Evolutionary conservation across 2,329 filamentous ascomycete species (phyloP).

Genomic region (Penicillium sp.): DNA sequence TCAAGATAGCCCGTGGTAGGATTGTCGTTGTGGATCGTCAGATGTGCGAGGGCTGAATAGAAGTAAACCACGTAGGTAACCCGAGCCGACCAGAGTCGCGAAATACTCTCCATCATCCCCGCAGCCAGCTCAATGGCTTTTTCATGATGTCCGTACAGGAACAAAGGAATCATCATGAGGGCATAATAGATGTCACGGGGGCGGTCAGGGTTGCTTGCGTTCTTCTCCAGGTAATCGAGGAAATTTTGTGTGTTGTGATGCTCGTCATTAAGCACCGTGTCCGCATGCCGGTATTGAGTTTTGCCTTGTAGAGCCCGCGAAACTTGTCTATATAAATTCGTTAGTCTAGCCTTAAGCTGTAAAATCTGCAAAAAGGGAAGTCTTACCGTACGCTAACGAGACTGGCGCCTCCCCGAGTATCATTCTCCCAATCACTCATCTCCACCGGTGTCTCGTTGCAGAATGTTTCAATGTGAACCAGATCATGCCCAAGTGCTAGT

Average conservation of each 20-base stretch:
- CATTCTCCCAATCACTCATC: slow-evolving; percentile 60
- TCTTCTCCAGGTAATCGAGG: slow-evolving; percentile 50
- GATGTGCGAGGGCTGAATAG: slow-evolving; percentile 50
- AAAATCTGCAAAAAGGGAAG: neutral
- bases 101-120: slow-evolving; percentile 46
- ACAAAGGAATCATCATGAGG: slow-evolving; percentile 53
- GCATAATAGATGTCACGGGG: slow-evolving; percentile 62
- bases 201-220: slow-evolving; percentile 55
- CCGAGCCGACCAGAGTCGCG: slow-evolving; percentile 53
- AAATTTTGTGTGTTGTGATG: slow-evolving; percentile 59
- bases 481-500: slow-evolving; percentile 62
- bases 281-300: slow-evolving; percentile 54
- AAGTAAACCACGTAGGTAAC: slow-evolving; percentile 50
- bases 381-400: slow-evolving; percentile 55
- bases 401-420: slow-evolving; percentile 63
- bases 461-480: slow-evolving; percentile 62
- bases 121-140: slow-evolving; percentile 50
- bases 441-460: slow-evolving; percentile 62
- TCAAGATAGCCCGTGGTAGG: slow-evolving; percentile 50
- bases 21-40: slow-evolving; percentile 50
- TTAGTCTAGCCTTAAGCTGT: slow-evolving; percentile 7
- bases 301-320: slow-evolving; percentile 66
- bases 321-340: slow-evolving; percentile 50
- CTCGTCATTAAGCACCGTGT: slow-evolving; percentile 59
- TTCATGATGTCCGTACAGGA: slow-evolving; percentile 51